Evolutionary conservation across 345 rosid genomes (phyloP), one percentile per base, ranked within the genome.

Genomic region (Sisymbrium irio): DNA sequence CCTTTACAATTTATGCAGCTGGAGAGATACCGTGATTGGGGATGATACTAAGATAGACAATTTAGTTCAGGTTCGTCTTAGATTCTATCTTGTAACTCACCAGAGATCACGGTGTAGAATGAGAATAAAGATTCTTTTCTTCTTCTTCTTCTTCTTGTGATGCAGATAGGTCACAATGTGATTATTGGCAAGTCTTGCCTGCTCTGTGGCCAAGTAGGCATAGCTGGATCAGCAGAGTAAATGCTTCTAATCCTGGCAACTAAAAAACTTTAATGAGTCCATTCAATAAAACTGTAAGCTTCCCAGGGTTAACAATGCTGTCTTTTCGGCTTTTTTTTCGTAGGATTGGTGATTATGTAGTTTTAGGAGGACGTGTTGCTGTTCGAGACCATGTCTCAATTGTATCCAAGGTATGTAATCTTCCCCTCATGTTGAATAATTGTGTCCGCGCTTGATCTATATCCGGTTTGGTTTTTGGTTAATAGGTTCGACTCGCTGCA

Each of bases 201-300:
- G 85, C 86, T 92, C 42, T 92, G 96, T 82, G 96, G 98, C 53
- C 98, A 92, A 83, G 92, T 80, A 36, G 96, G 98, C 56, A 77
- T 92, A 75, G 98, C 96, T 60, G 98, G 98, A 67, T 92, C 96
- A 35, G 95, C 71, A 39, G 88, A 78, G 98, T 92, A 86, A 74
- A 19, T 75, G 39, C 44, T 28, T 58, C 22, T 47, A 13, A 13
- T 28, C 59, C 17, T 13, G 4, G 39, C 47, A 19, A n/a, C 32
- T 9, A 12, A 4, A 51, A 20, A 14, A 13, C 27, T 37, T 30
- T 68, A 7, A 33, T 3, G 3, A 18, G 40, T 62, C 71, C 32
- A 25, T 55, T 33, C 9, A 40, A 5, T 28, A 63, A 69, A 30
- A 58, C 12, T 49, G 17, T 17, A 6, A 15, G 66, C 27, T 36